Percentiles rank a stretch among this genome's conserved stretches.
Conservation (phyloP, 2,329 filamentous ascomycete species). For the Blastomyces emzantsi region DNA sequence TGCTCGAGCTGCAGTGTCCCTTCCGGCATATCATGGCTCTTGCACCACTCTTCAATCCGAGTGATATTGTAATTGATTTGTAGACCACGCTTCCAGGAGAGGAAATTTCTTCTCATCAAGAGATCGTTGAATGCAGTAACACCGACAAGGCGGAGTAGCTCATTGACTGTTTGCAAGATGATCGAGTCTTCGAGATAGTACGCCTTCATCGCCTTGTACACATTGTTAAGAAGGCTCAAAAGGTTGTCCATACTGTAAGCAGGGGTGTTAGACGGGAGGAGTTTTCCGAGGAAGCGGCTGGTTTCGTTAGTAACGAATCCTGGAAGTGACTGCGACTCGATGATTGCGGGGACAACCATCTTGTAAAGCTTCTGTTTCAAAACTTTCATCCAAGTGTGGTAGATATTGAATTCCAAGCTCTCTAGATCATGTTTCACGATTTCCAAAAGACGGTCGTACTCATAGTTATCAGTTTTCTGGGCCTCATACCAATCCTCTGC, state of each 20-base stretch:
- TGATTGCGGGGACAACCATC: slow-evolving; percentile 99
- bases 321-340: slow-evolving; percentile 94
- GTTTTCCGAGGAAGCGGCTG: slow-evolving; percentile 95
- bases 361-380: slow-evolving; percentile 98
- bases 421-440: slow-evolving; percentile 99
- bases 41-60: slow-evolving; percentile 98
- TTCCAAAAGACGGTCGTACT: slow-evolving; percentile 93
- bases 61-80: slow-evolving; percentile 99
- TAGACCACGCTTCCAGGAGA: slow-evolving; percentile 97
- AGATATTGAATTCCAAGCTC: slow-evolving; percentile 98
- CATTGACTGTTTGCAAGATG: slow-evolving; percentile 89
- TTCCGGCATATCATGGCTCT: slow-evolving; percentile 99
- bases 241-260: slow-evolving; percentile 99
- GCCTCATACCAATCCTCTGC: slow-evolving; percentile 99
- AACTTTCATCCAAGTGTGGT: slow-evolving; percentile 99
- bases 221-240: slow-evolving; percentile 88
- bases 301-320: slow-evolving; percentile 98
- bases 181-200: slow-evolving; percentile 97
- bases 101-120: slow-evolving; percentile 94
- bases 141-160: slow-evolving; percentile 83
- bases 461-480: slow-evolving; percentile 98
- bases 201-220: slow-evolving; percentile 97
- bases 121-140: slow-evolving; percentile 98
- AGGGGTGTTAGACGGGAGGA: slow-evolving; percentile 77
- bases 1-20: slow-evolving; percentile 96